Base-by-base conservation (phyloP, 352 stramenopile species). In the Phytophthora melonis region DNA sequence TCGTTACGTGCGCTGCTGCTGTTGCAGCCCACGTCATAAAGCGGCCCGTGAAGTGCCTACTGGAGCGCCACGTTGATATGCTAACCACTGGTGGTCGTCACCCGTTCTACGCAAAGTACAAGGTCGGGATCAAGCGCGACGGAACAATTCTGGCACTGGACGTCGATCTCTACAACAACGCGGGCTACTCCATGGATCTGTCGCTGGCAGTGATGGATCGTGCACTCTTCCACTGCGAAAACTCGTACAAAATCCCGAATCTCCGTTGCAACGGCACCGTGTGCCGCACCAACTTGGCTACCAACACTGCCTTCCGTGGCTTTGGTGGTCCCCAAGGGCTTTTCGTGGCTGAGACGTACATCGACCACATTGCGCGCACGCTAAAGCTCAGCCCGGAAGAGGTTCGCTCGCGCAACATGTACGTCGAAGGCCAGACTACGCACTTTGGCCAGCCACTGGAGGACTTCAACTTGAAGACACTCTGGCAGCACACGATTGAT, bases 11-110 rank as follows among this genome's bases (percentile, higher is more conserved):
- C 50, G 95, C 96, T 3, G 91, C 93, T 39, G 95, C 97, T 10
- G 84, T 99, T 27, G 95, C 93, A 2, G 94, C 95, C 1, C 93
- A 98, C 68, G 57, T 94, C 2, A 89, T 93, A 52, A 93, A 95
- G 75, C 74, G 88, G 10, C 94, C 97, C 11, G 95, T 99, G 27
- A 92, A 96, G 41, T 84, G 98, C 47, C 81, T 97, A 23, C 80
- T 99, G 0, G 92, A 98, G 72, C 87, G 97, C 27, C 95, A 99
- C 60, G 87, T 98, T 18, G 97, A 99, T 66, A 99, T 99, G 97
- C 81, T 92, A 45, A 97, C 93, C 7, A 98, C 93, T 25, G 97
- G 96, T 23, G 89, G 89, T 4, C 80, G 97, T 13, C 97, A 99
- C 75, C 90, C 95, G 19, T 99, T 99, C 80, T 84, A 97, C 57